Base-by-base conservation (phyloP, 257 asterid genomes). In the Scutellaria baicalensis region DNA sequence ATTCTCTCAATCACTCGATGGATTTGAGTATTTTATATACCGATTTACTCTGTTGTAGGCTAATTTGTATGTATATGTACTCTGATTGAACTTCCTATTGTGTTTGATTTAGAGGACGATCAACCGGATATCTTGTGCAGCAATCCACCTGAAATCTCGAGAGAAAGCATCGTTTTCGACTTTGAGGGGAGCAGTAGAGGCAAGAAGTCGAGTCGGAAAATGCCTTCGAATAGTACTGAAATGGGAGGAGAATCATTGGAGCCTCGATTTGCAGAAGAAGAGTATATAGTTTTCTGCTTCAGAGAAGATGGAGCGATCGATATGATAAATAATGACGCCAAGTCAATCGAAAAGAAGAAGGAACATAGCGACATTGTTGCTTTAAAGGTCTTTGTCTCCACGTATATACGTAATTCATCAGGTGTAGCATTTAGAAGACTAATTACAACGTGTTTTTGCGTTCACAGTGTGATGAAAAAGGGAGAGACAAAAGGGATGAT, bases 211-310 rank as follows among this genome's bases (percentile, higher is more conserved):
- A 23, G 72, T 13, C 35, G 43, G 57, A 73, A 66, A 55, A 55
- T 2, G 21, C n/a, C n/a, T n/a, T 64, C 75, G 18, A 40, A 1
- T 2, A 64, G 47, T 8, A 48, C 50, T 43, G 58, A 59, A 75
- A 66, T 38, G 9, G 27, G 60, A 69, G 20, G 35, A 3, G 43
- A 48, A 21, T 55, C 63, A 64, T 59, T 59, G 43, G 88, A 69
- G 80, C 89, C 84, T 5, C 73, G 77, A 2, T 80, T 81, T 20
- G 73, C 76, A 3, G 97, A 86, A 4, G 95, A 86, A 17, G 91
- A 88, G 43, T 90, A 84, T 55, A 81, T 91, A 17, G 95, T 88
- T 7, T 91, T 91, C 68, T 81, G 91, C 82, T 88, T 91, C 14
- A 66, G 73, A 70, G 88, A 88, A 3, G 89, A 86, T 66, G 97